Evolutionary conservation across 2,329 filamentous ascomycete genomes (phyloP).

Genomic region (Fonsecaea erecta): DNA sequence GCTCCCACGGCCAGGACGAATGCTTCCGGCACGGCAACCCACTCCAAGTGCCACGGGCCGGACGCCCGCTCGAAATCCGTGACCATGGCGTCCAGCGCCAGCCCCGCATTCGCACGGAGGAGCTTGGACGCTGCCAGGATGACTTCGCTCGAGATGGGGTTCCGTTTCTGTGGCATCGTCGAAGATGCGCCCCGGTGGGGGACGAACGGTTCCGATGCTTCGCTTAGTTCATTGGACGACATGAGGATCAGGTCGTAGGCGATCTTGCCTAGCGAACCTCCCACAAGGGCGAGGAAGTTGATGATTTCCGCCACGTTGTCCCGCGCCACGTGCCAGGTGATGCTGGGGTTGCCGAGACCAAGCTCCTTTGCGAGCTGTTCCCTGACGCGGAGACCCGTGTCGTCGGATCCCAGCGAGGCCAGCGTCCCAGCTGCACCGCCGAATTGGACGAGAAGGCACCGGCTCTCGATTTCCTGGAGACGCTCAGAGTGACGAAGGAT

Average conservation of each 20-base stretch:
- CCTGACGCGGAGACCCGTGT: conserved; percentile 56
- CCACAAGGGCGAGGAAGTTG: conserved; percentile 59
- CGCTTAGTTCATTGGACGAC: conserved; percentile 61
- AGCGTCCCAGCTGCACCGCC: conserved; percentile 62
- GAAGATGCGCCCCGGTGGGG: conserved; percentile 60
- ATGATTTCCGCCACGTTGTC: conserved; percentile 60
- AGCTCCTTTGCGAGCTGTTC: conserved; percentile 56
- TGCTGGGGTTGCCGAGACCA: conserved; percentile 54
- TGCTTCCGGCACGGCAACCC: conserved; percentile 60
- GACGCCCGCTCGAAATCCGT: conserved; percentile 63
- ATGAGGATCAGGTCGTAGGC: conserved; percentile 62
- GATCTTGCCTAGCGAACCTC: conserved; percentile 60
- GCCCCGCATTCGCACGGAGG: conserved; percentile 56
- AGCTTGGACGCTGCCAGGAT: conserved; percentile 61
- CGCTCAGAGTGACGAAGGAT: conserved; percentile 56
- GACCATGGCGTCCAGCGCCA: conserved; percentile 62
- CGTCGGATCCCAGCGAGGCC: conserved; percentile 56
- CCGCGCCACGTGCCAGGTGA: conserved; percentile 63
- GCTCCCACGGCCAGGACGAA: conserved; percentile 60
- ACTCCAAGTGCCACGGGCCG: conserved; percentile 65
- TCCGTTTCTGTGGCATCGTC: conserved; percentile 65
- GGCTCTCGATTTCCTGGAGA: conserved; percentile 52
- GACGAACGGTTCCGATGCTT: conserved; percentile 62
- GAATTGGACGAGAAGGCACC: conserved; percentile 60
- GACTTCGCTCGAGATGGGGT: conserved; percentile 63